Conservation (phyloP, 768 basidiomycete species). For the Boletus rex-veris region DNA sequence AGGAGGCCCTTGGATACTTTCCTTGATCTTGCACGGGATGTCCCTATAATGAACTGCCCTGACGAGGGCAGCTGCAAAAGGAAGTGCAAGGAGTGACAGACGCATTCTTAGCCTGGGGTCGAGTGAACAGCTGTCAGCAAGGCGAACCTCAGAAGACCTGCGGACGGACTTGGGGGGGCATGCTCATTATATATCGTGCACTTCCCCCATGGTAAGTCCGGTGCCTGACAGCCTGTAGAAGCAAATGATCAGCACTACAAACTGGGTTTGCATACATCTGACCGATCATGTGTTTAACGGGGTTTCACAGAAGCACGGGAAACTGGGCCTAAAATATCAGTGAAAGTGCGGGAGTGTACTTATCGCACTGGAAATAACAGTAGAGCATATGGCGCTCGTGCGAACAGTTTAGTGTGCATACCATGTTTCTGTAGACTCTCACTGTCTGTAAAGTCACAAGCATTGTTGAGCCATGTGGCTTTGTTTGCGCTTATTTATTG, state of each 20-base stretch:
- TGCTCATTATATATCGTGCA: constrained; percentile 10
- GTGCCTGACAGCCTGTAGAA: background rate
- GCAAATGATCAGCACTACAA: too few relatives aligned
- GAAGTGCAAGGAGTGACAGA: constrained; percentile 8
- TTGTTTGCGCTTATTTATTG: constrained; percentile 21
- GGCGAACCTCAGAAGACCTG: background rate
- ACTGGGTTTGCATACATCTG: too few relatives aligned
- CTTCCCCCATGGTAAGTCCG: background rate
- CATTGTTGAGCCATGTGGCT: too few relatives aligned
- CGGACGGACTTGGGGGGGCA: background rate
- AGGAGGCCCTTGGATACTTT: constrained; percentile 42
- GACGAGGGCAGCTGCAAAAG: constrained; percentile 12
- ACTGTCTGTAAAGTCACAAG: too few relatives aligned
- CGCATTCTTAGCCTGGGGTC: constrained; percentile 7
- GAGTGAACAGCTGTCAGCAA: background rate
- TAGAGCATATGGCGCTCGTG: background rate
- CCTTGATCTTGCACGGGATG: constrained; percentile 41
- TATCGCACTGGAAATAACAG: too few relatives aligned
- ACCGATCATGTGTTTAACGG: too few relatives aligned
- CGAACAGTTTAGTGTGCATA: background rate
- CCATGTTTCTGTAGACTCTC: too few relatives aligned
- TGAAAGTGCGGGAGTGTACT: too few relatives aligned
- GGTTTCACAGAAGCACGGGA: too few relatives aligned
- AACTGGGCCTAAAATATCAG: too few relatives aligned
- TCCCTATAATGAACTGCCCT: constrained; percentile 7